Evolutionary conservation across 257 asterid genomes (phyloP).

Genomic region (Mitragyna speciosa): DNA sequence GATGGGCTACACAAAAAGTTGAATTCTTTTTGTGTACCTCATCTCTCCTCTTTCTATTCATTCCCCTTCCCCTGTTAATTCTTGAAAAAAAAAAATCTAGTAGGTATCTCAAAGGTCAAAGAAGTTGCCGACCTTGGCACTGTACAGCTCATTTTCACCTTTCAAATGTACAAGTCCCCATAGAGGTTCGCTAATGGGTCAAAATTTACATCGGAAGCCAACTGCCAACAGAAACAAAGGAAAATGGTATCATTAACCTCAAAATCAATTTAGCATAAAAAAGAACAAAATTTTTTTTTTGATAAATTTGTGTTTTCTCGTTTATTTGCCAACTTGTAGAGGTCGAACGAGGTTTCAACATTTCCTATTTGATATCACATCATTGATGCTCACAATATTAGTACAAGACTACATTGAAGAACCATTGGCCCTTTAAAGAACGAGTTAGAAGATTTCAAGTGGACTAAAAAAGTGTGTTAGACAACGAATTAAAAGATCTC

Average conservation of each 20-base stretch:
- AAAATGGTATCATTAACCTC: not conserved
- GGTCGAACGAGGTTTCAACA: not conserved
- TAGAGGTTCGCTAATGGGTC: not conserved
- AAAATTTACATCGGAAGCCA: not conserved
- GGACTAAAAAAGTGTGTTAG: not conserved
- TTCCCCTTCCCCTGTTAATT: no score
- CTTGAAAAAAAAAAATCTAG: no score
- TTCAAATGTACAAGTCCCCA: not conserved
- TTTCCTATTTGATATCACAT: not conserved
- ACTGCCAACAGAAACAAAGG: not conserved
- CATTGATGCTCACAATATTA: not conserved
- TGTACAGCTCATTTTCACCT: not conserved
- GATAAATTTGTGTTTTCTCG: not conserved
- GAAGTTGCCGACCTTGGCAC: constrained; percentile 1
- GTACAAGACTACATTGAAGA: no score
- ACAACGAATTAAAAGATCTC: not conserved
- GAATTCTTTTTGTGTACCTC: no score
- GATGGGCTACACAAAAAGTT: no score
- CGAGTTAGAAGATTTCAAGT: not conserved
- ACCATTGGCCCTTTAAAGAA: no score
- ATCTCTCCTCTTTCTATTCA: no score
- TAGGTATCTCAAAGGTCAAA: constrained; percentile 9
- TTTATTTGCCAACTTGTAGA: no score
- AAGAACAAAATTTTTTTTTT: no score
- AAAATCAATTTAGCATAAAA: not conserved